Evolutionary conservation across 805 yeast genomes (phyloP).

Genomic region (Osmozyma mogii): DNA sequence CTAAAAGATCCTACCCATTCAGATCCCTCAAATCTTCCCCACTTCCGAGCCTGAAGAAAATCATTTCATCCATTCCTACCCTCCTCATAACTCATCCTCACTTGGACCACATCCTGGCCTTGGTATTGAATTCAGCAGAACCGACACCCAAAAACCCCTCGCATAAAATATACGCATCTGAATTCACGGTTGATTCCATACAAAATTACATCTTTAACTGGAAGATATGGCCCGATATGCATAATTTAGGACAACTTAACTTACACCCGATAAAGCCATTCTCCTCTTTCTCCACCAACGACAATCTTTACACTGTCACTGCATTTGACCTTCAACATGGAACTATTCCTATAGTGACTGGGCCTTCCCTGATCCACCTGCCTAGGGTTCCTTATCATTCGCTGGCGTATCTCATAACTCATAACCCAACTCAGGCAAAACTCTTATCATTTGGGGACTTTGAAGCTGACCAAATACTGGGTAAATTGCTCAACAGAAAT

Average conservation of each 20-base stretch:
- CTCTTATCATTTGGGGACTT: conserved; percentile 77
- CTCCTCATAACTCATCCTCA: conserved; percentile 71
- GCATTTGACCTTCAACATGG: conserved; percentile 32
- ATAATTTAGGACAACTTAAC: conserved; percentile 20
- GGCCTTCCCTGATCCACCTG: conserved; percentile 2
- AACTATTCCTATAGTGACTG: neutral
- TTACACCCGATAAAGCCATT: conserved; percentile 12
- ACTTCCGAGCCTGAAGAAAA: conserved; percentile 7
- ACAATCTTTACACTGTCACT: conserved; percentile 15
- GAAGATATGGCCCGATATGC: conserved; percentile 70
- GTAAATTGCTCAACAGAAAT: conserved; percentile 22
- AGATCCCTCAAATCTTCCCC: conserved; percentile 5
- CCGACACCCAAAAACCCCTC: conserved; percentile 1
- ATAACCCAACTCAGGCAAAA: conserved; percentile 21
- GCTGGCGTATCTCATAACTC: conserved; percentile 53
- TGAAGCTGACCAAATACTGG: conserved; percentile 55
- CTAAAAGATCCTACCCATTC: conserved; percentile 22
- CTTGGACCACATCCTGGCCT: conserved; percentile 67
- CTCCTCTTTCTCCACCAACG: conserved; percentile 9
- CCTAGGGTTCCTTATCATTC: conserved; percentile 28
- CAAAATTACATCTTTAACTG: conserved; percentile 61
- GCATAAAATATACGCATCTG: conserved; percentile 41
- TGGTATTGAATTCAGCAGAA: conserved; percentile 48
- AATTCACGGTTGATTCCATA: conserved; percentile 45
- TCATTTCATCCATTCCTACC: conserved; percentile 22